phyloP scores from a whole-genome alignment of 2,329 filamentous ascomycete genomes.

The Lachnellula arida region DNA sequence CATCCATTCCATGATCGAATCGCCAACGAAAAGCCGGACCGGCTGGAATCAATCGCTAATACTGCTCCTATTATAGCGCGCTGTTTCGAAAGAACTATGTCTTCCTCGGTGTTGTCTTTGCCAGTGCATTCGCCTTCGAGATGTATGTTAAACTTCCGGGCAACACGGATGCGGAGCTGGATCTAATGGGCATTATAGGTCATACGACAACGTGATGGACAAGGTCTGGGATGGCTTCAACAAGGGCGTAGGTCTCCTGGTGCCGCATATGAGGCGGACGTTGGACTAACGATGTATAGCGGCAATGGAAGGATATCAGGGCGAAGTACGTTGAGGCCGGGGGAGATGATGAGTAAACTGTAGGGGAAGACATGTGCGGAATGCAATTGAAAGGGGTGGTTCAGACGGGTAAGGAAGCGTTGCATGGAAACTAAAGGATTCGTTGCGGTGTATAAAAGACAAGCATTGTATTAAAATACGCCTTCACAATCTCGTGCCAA shows the following conservation, averaged over 20 bases:
- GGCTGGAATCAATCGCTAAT: slow-evolving; percentile 12
- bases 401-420: slow-evolving; percentile 3
- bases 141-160: slow-evolving; percentile 58
- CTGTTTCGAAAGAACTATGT: slow-evolving; percentile 82
- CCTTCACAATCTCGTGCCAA: background rate
- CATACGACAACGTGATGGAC: slow-evolving; percentile 77
- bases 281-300: slow-evolving; percentile 51
- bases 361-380: background rate
- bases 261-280: background rate
- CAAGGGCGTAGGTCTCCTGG: slow-evolving; percentile 69
- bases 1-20: slow-evolving; percentile 1
- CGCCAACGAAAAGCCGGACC: background rate
- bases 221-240: slow-evolving; percentile 88
- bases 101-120: slow-evolving; percentile 85
- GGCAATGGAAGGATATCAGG: slow-evolving; percentile 99
- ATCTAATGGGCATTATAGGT: slow-evolving; percentile 46
- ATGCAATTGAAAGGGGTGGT: background rate
- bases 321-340: slow-evolving; percentile 72
- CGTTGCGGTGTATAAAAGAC: slow-evolving; percentile 29
- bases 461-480: slow-evolving; percentile 18
- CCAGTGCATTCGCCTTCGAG: slow-evolving; percentile 83
- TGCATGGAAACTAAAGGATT: slow-evolving; percentile 7
- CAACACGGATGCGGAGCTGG: background rate
- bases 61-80: slow-evolving; percentile 48
- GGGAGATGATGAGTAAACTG: slow-evolving; percentile 55